Conservation (phyloP, 1,284 basidiomycete genomes). For the Cutaneotrichosporon sp. region DNA sequence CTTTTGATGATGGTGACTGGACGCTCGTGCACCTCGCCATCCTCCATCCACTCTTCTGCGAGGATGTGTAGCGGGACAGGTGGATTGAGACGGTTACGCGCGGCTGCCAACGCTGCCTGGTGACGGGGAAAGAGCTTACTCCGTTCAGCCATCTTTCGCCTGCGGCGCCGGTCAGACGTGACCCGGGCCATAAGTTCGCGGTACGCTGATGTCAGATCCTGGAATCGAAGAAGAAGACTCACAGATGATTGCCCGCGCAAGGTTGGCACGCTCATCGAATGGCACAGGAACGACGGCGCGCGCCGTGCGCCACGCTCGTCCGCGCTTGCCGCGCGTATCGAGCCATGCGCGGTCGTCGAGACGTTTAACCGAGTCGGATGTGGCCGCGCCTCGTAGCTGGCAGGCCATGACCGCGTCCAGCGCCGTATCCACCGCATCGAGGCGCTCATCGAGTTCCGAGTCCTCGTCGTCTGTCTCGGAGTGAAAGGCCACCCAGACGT, state of each 20-base stretch:
- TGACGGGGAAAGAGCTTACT: neutral
- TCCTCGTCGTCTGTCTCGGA: slow-evolving; percentile 16
- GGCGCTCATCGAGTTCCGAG: slow-evolving; percentile 12
- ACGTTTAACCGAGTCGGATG: neutral
- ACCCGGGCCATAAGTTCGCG: neutral
- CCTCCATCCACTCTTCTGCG: neutral
- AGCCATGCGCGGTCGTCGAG: slow-evolving; percentile 6
- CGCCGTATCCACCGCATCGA: slow-evolving; percentile 7
- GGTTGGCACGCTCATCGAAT: neutral
- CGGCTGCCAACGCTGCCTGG: neutral
- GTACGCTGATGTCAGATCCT: neutral
- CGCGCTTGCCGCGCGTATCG: neutral
- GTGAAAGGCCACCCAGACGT: neutral
- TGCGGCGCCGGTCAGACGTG: neutral
- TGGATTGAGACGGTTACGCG: neutral
- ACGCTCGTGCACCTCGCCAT: neutral
- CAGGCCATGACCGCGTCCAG: slow-evolving; percentile 6
- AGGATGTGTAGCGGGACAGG: neutral
- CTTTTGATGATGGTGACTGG: neutral
- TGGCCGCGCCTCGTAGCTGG: neutral
- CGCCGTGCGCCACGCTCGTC: neutral
- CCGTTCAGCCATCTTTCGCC: slow-evolving; percentile 1
- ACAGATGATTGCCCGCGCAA: slow-evolving; percentile 2
- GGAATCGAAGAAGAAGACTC: neutral
- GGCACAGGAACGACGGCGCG: neutral